Conservation (phyloP, 768 basidiomycete genomes). For the Sarcodon aspratus region DNA sequence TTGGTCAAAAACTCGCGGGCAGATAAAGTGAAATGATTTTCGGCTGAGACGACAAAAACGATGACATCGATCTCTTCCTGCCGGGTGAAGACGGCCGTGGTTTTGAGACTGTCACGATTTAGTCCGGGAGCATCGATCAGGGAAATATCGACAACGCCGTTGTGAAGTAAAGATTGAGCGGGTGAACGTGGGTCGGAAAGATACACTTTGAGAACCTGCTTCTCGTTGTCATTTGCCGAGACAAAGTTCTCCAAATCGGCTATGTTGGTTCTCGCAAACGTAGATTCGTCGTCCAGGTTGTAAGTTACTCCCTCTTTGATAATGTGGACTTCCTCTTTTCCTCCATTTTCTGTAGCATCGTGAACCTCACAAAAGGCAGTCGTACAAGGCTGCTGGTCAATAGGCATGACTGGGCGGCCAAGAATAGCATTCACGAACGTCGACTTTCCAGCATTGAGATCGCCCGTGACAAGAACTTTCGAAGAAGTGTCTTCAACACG, state of each 20-base stretch:
- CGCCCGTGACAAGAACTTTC: constrained; percentile 95
- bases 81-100: constrained; percentile 88
- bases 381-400: constrained; percentile 97
- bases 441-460: constrained; percentile 96
- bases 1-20: constrained; percentile 89
- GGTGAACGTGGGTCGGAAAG: constrained; percentile 71
- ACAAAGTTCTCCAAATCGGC: constrained; percentile 72
- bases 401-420: constrained; percentile 84
- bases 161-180: constrained; percentile 80
- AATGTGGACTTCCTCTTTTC: constrained; percentile 79
- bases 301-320: constrained; percentile 62
- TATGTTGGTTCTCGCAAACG: constrained; percentile 60
- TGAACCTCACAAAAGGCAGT: constrained; percentile 96
- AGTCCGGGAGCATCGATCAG: constrained; percentile 98
- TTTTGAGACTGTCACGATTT: constrained; percentile 90
- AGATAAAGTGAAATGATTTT: constrained; percentile 97
- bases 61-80: constrained; percentile 98
- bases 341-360: constrained; percentile 72
- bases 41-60: constrained; percentile 95
- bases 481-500: constrained; percentile 89
- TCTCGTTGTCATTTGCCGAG: constrained; percentile 55
- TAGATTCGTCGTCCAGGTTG: constrained; percentile 57
- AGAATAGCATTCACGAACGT: constrained; percentile 96
- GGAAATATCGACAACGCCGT: constrained; percentile 93
- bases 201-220: constrained; percentile 80